Conservation (phyloP, 495 filamentous ascomycete species). For the Penicillium coffeae region DNA sequence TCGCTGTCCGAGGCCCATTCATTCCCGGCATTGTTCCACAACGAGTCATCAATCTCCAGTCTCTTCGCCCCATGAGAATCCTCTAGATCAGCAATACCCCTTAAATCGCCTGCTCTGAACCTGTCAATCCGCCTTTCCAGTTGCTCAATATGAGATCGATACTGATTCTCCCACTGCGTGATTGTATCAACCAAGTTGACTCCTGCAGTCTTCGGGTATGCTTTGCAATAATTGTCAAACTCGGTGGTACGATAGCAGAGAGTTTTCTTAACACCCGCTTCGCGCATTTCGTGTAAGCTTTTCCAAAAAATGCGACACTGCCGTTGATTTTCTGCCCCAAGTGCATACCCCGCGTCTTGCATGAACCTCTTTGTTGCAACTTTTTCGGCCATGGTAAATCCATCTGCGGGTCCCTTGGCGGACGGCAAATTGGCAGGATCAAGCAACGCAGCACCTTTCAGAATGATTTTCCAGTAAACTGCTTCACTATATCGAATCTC, state of each 20-base stretch:
- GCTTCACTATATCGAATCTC: constrained; percentile 17
- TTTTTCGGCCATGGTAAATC: constrained; percentile 23
- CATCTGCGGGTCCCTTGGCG: constrained; percentile 18
- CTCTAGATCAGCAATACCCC: neutral
- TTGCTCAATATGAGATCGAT: constrained; percentile 17
- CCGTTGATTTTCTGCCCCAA: constrained; percentile 15
- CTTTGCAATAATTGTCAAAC: constrained; percentile 18
- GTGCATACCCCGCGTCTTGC: constrained; percentile 10
- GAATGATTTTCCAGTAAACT: constrained; percentile 17
- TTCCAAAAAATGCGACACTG: constrained; percentile 19
- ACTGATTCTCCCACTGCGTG: constrained; percentile 9
- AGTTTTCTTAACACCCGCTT: constrained; percentile 14
- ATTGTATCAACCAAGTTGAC: constrained; percentile 13
- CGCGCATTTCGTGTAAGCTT: constrained; percentile 17
- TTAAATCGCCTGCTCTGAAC: constrained; percentile 1
- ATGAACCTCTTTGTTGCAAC: constrained; percentile 20
- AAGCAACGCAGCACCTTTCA: constrained; percentile 14
- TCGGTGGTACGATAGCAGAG: constrained; percentile 19
- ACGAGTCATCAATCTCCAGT: constrained; percentile 7
- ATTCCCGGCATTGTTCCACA: constrained; percentile 13
- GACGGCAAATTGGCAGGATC: constrained; percentile 13
- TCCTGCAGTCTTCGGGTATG: constrained; percentile 8
- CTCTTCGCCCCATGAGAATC: constrained; percentile 4
- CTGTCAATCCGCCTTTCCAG: constrained; percentile 11
- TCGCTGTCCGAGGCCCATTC: constrained; percentile 4